Conservation (phyloP, 2,329 filamentous ascomycete genomes). For the Aureobasidium sp. region DNA sequence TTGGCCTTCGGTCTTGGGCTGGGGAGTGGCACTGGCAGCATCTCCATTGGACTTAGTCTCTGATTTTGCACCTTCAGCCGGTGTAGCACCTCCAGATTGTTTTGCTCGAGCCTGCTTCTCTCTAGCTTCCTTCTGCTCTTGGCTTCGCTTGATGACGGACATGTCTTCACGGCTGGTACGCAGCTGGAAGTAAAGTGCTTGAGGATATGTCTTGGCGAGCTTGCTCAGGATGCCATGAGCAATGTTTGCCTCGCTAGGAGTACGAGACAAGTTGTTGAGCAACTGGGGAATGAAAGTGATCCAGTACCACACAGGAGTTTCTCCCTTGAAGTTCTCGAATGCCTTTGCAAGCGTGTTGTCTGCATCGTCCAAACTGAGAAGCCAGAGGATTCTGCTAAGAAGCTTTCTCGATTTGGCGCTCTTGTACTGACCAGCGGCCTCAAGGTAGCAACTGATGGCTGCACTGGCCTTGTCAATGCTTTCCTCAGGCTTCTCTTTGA, state of each 20-base stretch:
- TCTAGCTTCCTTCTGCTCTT: slow-evolving; percentile 53
- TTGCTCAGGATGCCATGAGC: slow-evolving; percentile 81
- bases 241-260: slow-evolving; percentile 70
- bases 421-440: slow-evolving; percentile 94
- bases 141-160: slow-evolving; percentile 80
- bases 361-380: slow-evolving; percentile 85
- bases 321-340: slow-evolving; percentile 94
- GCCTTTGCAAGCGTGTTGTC: slow-evolving; percentile 75
- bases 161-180: slow-evolving; percentile 92
- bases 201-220: slow-evolving; percentile 92
- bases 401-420: slow-evolving; percentile 93
- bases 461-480: slow-evolving; percentile 81
- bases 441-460: slow-evolving; percentile 90
- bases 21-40: slow-evolving; percentile 30
- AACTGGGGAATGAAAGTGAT: slow-evolving; percentile 98
- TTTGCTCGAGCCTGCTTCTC: slow-evolving; percentile 53
- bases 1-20: slow-evolving; percentile 20
- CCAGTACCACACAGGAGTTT: slow-evolving; percentile 99
- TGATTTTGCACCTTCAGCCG: slow-evolving; percentile 25
- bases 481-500: slow-evolving; percentile 72
- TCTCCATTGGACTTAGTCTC: slow-evolving; percentile 39
- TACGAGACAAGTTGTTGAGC: slow-evolving; percentile 76
- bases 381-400: slow-evolving; percentile 87
- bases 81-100: slow-evolving; percentile 36
- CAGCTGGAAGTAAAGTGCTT: slow-evolving; percentile 90